Evolutionary conservation across 306 rosid genomes (phyloP).

Genomic region (Mucuna pruriens): DNA sequence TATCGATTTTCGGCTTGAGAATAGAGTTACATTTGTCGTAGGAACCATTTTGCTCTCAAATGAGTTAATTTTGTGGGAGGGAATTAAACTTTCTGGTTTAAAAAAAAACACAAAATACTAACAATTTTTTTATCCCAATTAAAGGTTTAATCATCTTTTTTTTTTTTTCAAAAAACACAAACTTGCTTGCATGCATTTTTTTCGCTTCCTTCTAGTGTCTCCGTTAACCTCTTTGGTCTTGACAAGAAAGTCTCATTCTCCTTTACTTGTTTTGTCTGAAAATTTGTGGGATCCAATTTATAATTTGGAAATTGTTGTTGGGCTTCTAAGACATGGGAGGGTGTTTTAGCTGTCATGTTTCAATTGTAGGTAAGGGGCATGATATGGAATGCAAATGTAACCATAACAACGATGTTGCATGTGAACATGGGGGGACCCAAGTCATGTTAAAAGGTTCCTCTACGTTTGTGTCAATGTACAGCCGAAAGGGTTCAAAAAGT

Average conservation of each 20-base stretch:
- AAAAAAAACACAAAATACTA: neutral
- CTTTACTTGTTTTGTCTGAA: too few relatives aligned
- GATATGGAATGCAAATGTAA: slow-evolving; percentile 30
- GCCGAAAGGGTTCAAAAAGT: slow-evolving; percentile 75
- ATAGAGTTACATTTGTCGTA: too few relatives aligned
- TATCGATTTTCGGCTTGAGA: too few relatives aligned
- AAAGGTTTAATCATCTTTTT: neutral
- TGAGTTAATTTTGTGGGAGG: too few relatives aligned
- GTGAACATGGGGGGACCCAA: slow-evolving; percentile 49
- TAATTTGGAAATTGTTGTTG: slow-evolving; percentile 1
- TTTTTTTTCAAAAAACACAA: neutral
- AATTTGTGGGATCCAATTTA: too few relatives aligned
- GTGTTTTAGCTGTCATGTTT: slow-evolving; percentile 56
- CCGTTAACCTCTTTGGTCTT: neutral
- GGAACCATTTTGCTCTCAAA: too few relatives aligned
- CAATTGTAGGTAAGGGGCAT: slow-evolving; percentile 14
- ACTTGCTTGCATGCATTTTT: neutral
- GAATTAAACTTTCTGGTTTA: too few relatives aligned
- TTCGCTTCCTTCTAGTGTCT: neutral
- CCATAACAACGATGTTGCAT: neutral
- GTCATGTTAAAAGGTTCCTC: slow-evolving; percentile 64
- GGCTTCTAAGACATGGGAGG: slow-evolving; percentile 54
- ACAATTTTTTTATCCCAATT: slow-evolving; percentile 2
- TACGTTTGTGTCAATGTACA: slow-evolving; percentile 58
- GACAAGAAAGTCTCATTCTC: too few relatives aligned